A percentile compares a stretch with the other conserved stretches of the same genome.
Conservation (phyloP, 495 filamentous ascomycete genomes). For the Pyrenopolyporus hunteri region DNA sequence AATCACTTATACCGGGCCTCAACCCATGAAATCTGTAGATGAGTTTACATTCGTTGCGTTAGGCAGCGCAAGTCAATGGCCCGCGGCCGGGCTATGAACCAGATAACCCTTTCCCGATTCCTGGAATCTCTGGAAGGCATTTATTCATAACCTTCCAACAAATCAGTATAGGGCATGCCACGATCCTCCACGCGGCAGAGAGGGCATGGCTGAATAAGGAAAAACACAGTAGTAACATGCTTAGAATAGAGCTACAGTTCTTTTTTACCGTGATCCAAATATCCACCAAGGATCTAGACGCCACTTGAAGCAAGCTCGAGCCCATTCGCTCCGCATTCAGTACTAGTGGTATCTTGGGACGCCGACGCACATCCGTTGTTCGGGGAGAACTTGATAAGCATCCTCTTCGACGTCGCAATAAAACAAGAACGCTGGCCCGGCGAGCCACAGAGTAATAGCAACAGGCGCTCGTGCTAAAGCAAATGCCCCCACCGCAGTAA, state of each 20-base stretch:
- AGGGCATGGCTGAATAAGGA: no score
- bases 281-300: slow-evolving; percentile 2
- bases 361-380: neutral
- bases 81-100: no score
- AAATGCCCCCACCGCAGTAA: slow-evolving; percentile 16
- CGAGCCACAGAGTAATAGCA: slow-evolving; percentile 22
- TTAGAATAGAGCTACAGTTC: slow-evolving; percentile 28
- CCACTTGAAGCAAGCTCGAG: slow-evolving; percentile 3
- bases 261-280: no score
- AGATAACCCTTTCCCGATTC: no score
- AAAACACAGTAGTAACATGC: slow-evolving; percentile 14
- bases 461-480: slow-evolving; percentile 30
- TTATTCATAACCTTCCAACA: no score
- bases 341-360: neutral
- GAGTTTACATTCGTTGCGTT: no score
- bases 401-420: neutral
- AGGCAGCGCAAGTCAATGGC: no score
- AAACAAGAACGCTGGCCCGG: slow-evolving; percentile 1
- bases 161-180: slow-evolving; percentile 19
- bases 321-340: neutral
- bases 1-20: no score
- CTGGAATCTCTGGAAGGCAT: no score
- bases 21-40: no score
- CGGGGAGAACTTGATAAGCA: neutral
- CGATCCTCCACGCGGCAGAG: no score